phyloP scores from a whole-genome alignment of 2,329 filamentous ascomycete species.

The Drechslerella dactyloides region DNA sequence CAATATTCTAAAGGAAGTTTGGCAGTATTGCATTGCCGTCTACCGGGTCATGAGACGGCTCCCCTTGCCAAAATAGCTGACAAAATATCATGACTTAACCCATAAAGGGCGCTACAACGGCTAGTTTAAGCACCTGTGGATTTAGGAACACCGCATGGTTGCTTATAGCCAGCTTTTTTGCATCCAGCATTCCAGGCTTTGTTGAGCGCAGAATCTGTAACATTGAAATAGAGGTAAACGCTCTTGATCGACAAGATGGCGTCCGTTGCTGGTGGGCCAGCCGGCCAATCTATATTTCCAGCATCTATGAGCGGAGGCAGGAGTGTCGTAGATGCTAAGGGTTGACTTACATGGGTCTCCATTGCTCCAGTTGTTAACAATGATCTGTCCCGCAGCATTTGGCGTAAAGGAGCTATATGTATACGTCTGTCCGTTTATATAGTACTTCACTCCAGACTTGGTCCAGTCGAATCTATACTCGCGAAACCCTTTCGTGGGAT shows the following conservation, averaged over 20 bases:
- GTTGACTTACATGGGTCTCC: conserved; percentile 31
- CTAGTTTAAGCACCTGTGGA: conserved; percentile 18
- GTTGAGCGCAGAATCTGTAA: conserved; percentile 16
- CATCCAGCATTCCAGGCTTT: conserved; percentile 21
- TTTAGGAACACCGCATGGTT: conserved; percentile 17
- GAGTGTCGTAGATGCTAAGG: background rate
- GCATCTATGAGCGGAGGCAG: background rate
- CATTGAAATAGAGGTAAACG: conserved; percentile 41
- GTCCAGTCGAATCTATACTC: conserved; percentile 48
- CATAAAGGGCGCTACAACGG: too few relatives aligned
- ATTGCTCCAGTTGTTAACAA: conserved; percentile 50
- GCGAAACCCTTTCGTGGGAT: conserved; percentile 41
- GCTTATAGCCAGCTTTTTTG: conserved; percentile 15
- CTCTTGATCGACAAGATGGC: conserved; percentile 25
- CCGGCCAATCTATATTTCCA: conserved; percentile 35
- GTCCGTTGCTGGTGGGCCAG: conserved; percentile 27
- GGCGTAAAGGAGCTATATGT: conserved; percentile 19
- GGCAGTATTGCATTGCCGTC: too few relatives aligned
- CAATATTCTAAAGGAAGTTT: too few relatives aligned
- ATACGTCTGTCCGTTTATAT: conserved; percentile 18
- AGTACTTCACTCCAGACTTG: conserved; percentile 24
- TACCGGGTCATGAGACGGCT: too few relatives aligned
- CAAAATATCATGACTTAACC: background rate
- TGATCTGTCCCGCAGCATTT: conserved; percentile 5
- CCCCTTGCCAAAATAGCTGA: too few relatives aligned